Conservation (phyloP, 805 yeast species). For the Yamadazyma laniorum region DNA sequence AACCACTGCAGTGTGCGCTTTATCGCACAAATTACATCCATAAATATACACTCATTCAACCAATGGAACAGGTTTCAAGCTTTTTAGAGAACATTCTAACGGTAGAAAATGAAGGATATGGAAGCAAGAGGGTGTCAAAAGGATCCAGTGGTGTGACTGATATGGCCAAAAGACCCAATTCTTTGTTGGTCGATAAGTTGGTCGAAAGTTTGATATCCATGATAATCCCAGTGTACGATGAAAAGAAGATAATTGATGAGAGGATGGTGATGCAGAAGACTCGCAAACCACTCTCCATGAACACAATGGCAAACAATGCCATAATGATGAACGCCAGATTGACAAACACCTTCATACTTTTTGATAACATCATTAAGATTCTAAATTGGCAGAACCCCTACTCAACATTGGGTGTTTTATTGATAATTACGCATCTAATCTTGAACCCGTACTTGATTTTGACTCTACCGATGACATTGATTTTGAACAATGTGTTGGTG, state of each 20-base stretch:
- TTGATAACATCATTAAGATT: constrained; percentile 56
- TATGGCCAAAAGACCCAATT: constrained; percentile 5
- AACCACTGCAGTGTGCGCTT: too few relatives aligned
- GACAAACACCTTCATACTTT: constrained; percentile 56
- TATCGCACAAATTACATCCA: background rate
- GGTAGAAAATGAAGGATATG: constrained; percentile 20
- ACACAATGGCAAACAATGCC: constrained; percentile 65
- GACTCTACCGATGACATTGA: constrained; percentile 52
- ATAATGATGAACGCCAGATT: constrained; percentile 61
- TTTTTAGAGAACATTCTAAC: constrained; percentile 36
- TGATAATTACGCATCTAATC: constrained; percentile 50
- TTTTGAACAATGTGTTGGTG: constrained; percentile 56
- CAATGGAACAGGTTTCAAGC: constrained; percentile 38
- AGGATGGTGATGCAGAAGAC: constrained; percentile 59
- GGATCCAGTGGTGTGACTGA: constrained; percentile 3
- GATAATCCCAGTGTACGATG: constrained; percentile 66
- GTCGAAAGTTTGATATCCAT: constrained; percentile 68
- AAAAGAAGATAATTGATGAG: constrained; percentile 46
- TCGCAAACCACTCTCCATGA: constrained; percentile 70
- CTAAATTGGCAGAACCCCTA: constrained; percentile 65
- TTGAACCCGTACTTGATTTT: constrained; percentile 59
- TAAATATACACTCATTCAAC: background rate
- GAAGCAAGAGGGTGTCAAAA: background rate
- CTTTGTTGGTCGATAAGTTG: constrained; percentile 59
- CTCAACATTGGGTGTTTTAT: constrained; percentile 56